Evolutionary conservation across 371 early-diverging fungal species (phyloP), one percentile per base, ranked within the genome.

Genomic region (Rhizopus sp.): DNA sequence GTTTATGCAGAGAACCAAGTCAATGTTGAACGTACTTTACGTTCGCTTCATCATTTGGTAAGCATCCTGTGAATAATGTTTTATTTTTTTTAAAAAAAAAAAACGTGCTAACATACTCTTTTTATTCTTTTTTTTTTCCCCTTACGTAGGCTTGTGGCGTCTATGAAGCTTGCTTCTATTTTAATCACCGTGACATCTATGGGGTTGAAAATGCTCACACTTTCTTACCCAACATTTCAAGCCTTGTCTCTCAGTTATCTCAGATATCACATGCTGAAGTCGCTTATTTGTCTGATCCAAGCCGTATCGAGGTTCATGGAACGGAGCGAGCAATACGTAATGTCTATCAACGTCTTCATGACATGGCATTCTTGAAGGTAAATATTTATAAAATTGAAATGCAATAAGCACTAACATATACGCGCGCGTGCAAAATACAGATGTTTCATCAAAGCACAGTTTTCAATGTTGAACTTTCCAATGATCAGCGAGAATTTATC

Each of bases 401-500:
- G 15, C 41, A 41, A 41, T 6, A n/a, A 1, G 15, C 41, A 41
- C 41, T n/a, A 41, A 41, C 10, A 41, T n/a, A 41, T 13, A 37
- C 38, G 38, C 13, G 7, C 13, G 38, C 13, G 7, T 37, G 7
- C 13, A n/a, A 13, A n/a, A 41, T 41, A 15, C 15, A 93, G 69
- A 86, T 91, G 59, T 47, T 58, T 34, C 63, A 63, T 16, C 55
- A 46, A 34, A 48, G 30, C 12, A 63, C 63, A 7, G 30, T 58
- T 5, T 83, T 87, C 56, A 79, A 78, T 51, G 67, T 93, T 9
- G 93, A 92, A 54, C 69, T 93, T 37, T 82, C 89, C 38, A 79
- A 83, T 13, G 93, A 92, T 57, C 91, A 93, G 60, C 86, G 87
- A 10, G 95, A 95, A 50, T 96, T 95, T 60, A 90, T 96, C 32